Percentiles rank a stretch among this genome's conserved stretches.
These are phyloP conservation scores for Scytalidium lignicola DNA, from an alignment of 2,329 filamentous ascomycete genomes.

Conservation along the genomic window DNA sequence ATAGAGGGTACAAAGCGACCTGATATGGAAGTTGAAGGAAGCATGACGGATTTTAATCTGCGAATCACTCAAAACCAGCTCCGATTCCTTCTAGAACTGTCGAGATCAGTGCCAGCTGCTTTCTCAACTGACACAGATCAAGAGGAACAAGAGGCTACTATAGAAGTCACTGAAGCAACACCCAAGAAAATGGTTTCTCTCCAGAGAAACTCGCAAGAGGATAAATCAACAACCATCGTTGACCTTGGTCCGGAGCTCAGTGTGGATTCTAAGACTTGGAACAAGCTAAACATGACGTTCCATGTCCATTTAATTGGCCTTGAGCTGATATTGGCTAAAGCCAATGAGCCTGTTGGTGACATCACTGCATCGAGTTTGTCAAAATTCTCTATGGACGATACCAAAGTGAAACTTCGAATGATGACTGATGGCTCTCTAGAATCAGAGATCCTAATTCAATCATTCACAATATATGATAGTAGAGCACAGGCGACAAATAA, in stretches of 20 bases:
- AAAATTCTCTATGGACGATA: conserved; percentile 90
- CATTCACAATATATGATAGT: conserved; percentile 91
- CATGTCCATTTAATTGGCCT: conserved; percentile 81
- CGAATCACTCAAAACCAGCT: conserved; percentile 86
- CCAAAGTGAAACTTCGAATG: conserved; percentile 86
- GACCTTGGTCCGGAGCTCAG: conserved; percentile 67
- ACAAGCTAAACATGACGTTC: conserved; percentile 88
- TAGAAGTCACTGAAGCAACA: conserved; percentile 59
- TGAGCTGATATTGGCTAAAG: conserved; percentile 75
- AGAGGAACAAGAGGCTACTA: conserved; percentile 66
- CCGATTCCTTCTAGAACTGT: conserved; percentile 82
- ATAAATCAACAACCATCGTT: conserved; percentile 37
- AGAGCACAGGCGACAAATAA: conserved; percentile 88
- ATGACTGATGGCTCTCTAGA: conserved; percentile 87
- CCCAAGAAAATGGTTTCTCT: conserved; percentile 19
- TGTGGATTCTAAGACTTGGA: conserved; percentile 70
- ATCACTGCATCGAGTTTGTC: conserved; percentile 78
- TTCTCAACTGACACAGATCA: conserved; percentile 72
- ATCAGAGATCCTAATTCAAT: conserved; percentile 86
- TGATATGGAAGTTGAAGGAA: conserved; percentile 85
- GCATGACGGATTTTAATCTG: conserved; percentile 90
- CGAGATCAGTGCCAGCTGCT: conserved; percentile 78
- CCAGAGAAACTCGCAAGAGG: conserved; percentile 4
- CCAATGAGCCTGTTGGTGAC: conserved; percentile 73
- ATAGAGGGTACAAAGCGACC: conserved; percentile 70